Base-by-base conservation (phyloP, 2,329 filamentous ascomycete genomes). In the Fusarium sp. region DNA sequence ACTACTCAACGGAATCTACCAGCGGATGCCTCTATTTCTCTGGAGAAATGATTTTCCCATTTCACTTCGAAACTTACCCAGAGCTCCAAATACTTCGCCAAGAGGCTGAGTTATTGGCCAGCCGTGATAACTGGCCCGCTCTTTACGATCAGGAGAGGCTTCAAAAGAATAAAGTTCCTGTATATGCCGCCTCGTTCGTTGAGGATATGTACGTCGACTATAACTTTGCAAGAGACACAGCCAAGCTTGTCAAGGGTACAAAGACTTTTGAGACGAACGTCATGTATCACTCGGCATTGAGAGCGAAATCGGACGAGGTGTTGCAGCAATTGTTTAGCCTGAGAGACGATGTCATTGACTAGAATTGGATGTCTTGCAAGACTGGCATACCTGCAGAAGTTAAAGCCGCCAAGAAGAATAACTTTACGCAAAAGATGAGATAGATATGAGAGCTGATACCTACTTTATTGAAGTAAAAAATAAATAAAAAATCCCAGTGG, bases 161-260 rank as follows among this genome's bases (percentile, higher is more conserved):
- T 54, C 88, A 87, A 24, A 89, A 87, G 77, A 98, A 98, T 78
- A 87, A 91, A 66, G 94, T 98, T 0, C 95, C 96, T 0, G 90
- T 97, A 0, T 98, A 96, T 79, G 93, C 95, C 3, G 94, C 93
- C 2, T 92, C 90, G 5, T 98, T 93, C 76, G 81, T 94, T 9
- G 92, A 98, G 72, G 95, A 98, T 80, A 96, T 98, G 93, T 98
- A 97, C 78, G 95, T 98, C 36, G 93, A 97, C 79, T 93, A 90
- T 75, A 90, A 90, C 12, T 84, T 95, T 62, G 92, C 93, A 14
- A 87, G 89, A 76, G 90, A 93, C 76, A 97, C 94, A 22, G 94
- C 94, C 15, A 84, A 84, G 45, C 89, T 91, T 78, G 93, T 98
- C 80, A 92, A 90, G 80, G 91, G 91, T 2, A 92, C 90, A 80